Evolutionary conservation across 352 stramenopile genomes (phyloP).

Genomic region (Pythium volutum): DNA sequence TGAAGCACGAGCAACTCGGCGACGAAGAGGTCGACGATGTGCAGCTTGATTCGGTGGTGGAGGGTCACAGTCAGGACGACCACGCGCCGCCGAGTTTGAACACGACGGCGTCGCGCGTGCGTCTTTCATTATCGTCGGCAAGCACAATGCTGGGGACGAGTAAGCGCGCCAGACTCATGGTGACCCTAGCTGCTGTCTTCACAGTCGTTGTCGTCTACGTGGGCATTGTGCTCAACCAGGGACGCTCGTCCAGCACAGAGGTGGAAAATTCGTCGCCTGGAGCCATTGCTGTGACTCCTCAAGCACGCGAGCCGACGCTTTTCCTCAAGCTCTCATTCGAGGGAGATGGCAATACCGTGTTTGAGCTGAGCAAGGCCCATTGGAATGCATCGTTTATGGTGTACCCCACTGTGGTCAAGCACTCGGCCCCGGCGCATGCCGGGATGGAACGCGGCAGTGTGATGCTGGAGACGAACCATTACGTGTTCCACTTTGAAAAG

Average conservation of each 20-base stretch:
- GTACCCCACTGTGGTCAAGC: constrained; percentile 62
- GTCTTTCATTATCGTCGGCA: background rate
- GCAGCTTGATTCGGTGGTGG: background rate
- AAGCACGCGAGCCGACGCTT: constrained; percentile 10
- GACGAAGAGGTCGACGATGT: constrained; percentile 17
- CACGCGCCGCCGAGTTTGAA: background rate
- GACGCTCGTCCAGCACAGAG: background rate
- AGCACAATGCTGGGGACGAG: constrained; percentile 4
- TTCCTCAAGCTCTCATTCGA: constrained; percentile 49
- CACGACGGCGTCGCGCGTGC: background rate
- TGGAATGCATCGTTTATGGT: constrained; percentile 73
- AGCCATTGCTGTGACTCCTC: constrained; percentile 23
- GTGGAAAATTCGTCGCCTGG: background rate
- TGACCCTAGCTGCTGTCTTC: constrained; percentile 8
- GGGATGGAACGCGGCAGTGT: constrained; percentile 50
- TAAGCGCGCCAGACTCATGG: constrained; percentile 12
- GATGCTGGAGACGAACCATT: constrained; percentile 56
- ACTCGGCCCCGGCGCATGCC: constrained; percentile 35
- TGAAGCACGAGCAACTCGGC: constrained; percentile 11
- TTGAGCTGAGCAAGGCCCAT: constrained; percentile 50
- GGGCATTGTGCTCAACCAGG: constrained; percentile 5
- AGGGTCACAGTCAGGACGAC: background rate
- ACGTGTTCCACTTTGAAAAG: constrained; percentile 69
- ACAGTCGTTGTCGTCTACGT: constrained; percentile 11
- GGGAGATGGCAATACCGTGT: constrained; percentile 30